A percentile compares a stretch with the other conserved stretches of the same genome.
Conservation (phyloP, 2,329 filamentous ascomycete species). For the Ciborinia camelliae region DNA sequence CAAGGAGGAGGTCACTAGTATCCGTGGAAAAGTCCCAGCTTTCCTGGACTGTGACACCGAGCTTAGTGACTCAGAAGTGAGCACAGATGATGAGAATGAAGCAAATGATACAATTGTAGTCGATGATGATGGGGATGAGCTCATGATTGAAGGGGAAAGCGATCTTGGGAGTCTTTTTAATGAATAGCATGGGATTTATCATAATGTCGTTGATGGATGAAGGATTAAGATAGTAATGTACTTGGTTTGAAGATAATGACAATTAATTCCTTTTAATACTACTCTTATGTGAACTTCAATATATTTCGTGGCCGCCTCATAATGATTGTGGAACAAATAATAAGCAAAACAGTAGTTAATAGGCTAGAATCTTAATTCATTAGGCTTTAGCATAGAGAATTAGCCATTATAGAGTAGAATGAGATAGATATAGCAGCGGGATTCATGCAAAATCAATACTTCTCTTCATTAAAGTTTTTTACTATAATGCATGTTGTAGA, state of each 20-base stretch:
- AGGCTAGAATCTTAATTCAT: not conserved
- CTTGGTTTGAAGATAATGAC: no score
- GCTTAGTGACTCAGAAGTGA: constrained; percentile 1
- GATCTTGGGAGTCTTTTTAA: not conserved
- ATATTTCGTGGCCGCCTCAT: no score
- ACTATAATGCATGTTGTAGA: not conserved
- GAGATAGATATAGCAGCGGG: no score
- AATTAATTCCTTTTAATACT: no score
- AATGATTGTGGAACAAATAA: rapidly evolving
- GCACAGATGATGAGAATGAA: not conserved
- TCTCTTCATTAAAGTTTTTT: not conserved
- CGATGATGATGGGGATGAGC: not conserved
- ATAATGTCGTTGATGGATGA: not conserved
- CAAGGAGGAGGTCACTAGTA: no score
- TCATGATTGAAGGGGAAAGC: not conserved
- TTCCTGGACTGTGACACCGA: not conserved
- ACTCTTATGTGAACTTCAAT: not conserved
- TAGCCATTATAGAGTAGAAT: not conserved
- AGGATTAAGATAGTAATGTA: not conserved
- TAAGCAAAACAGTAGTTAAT: not conserved
- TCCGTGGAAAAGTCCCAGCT: not conserved
- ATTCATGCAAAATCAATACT: no score
- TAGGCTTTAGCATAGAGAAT: rapidly evolving
- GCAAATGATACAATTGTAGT: not conserved
- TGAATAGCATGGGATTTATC: not conserved